Percentiles rank a stretch among this genome's conserved stretches.
Conservation (phyloP, 2,329 filamentous ascomycete genomes). For the Neurospora sp. region DNA sequence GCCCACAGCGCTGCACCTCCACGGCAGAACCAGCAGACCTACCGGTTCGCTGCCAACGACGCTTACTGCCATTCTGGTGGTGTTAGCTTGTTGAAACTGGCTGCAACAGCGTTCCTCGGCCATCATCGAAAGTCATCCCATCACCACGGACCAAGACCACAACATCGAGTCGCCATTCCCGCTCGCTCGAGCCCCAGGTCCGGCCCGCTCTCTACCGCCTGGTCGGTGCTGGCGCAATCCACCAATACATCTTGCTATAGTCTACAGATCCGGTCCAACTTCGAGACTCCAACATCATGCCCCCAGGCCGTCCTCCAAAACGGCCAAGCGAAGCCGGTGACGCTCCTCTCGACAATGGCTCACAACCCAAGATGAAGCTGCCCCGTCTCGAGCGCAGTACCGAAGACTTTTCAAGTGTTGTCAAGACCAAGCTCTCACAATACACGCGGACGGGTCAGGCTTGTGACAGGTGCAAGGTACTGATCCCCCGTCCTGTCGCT, state of each 20-base stretch:
- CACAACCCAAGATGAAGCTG: conserved; percentile 35
- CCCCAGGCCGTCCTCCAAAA: conserved; percentile 33
- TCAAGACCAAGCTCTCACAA: conserved; percentile 45
- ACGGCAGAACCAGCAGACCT: not conserved
- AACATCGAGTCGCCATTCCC: not conserved
- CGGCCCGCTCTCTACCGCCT: not conserved
- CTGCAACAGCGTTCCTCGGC: not conserved
- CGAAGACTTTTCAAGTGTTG: conserved; percentile 45
- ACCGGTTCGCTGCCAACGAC: not conserved
- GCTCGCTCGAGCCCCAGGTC: not conserved
- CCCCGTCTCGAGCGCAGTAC: conserved; percentile 37
- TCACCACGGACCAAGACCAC: not conserved
- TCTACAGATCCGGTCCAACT: not conserved
- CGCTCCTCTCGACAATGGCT: conserved; percentile 24
- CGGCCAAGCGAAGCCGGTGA: conserved; percentile 32
- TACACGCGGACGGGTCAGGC: conserved; percentile 68
- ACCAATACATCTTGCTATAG: not conserved
- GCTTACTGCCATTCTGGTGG: not conserved
- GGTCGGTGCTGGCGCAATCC: not conserved
- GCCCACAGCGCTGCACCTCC: not conserved
- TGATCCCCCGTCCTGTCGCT: conserved; percentile 14
- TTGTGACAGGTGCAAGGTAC: conserved; percentile 79
- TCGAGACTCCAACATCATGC: conserved; percentile 21
- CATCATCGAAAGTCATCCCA: not conserved
- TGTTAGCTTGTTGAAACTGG: not conserved